A percentile compares a stretch with the other conserved stretches of the same genome.
Evolutionary conservation across 1,139 yeast species (phyloP).

Genomic region (Hansenula lynferdii): DNA sequence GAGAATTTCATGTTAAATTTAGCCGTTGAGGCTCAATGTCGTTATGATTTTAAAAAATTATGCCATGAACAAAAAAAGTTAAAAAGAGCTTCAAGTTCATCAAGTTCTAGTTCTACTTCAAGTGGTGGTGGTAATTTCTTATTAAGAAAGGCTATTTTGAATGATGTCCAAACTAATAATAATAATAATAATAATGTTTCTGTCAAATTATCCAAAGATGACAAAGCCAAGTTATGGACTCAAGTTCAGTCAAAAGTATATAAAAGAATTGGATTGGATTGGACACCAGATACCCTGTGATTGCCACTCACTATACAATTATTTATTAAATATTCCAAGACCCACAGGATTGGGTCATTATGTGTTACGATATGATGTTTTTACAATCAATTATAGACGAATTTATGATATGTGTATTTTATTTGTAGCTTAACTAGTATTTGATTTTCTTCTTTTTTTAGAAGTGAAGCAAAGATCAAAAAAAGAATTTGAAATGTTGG

Average conservation of each 20-base stretch:
- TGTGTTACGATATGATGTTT: no score
- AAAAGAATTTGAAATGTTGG: neutral
- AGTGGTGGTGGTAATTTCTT: slow-evolving; percentile 13
- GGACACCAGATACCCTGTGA: slow-evolving; percentile 45
- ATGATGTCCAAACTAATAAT: no score
- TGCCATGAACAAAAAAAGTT: slow-evolving; percentile 40
- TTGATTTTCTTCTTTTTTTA: neutral
- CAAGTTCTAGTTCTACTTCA: neutral
- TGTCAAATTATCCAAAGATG: slow-evolving; percentile 38
- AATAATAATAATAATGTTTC: neutral
- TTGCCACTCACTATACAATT: neutral
- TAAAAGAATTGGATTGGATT: slow-evolving; percentile 48
- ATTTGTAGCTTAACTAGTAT: no score
- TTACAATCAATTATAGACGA: no score
- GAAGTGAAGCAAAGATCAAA: neutral
- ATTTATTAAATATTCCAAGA: no score
- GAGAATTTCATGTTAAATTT: slow-evolving; percentile 60
- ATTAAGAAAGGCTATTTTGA: slow-evolving; percentile 25
- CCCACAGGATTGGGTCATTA: no score
- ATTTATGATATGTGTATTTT: no score
- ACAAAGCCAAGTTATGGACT: slow-evolving; percentile 54
- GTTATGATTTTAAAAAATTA: slow-evolving; percentile 48
- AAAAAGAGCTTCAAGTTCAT: no score
- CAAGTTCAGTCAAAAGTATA: slow-evolving; percentile 55
- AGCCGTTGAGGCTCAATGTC: slow-evolving; percentile 66